phyloP scores from a whole-genome alignment of 768 basidiomycete species.

The Boletales sp. region DNA sequence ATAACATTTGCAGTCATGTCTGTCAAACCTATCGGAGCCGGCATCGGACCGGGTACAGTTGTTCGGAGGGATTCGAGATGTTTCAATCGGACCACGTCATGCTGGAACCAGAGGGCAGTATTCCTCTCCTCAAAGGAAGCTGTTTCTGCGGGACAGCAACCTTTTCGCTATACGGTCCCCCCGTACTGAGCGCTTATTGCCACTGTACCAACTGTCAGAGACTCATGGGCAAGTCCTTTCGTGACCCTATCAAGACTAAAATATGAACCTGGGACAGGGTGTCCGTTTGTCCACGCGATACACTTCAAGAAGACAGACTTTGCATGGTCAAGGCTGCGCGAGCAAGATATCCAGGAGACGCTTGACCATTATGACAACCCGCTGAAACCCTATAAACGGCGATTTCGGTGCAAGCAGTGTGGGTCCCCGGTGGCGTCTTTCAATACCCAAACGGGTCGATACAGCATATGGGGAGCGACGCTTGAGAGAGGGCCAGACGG shows the following conservation, averaged over 20 bases:
- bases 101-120: constrained; percentile 9
- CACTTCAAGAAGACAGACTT: constrained; percentile 53
- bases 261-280: constrained; percentile 15
- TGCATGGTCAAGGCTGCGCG: constrained; percentile 39
- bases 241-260: background rate
- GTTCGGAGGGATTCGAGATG: too few species aligned
- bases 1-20: too few species aligned
- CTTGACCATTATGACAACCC: constrained; percentile 49
- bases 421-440: constrained; percentile 51
- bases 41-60: too few species aligned
- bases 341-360: constrained; percentile 28
- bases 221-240: constrained; percentile 41
- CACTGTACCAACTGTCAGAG: constrained; percentile 72
- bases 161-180: constrained; percentile 45
- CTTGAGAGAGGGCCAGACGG: constrained; percentile 53
- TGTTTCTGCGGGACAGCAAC: constrained; percentile 58
- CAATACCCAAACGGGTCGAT: constrained; percentile 45
- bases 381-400: constrained; percentile 55
- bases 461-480: constrained; percentile 58
- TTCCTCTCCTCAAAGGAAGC: constrained; percentile 38
- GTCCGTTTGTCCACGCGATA: constrained; percentile 59
- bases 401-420: constrained; percentile 61
- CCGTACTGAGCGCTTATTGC: constrained; percentile 58
- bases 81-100: background rate
- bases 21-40: too few species aligned